Conservation (phyloP, 1,284 basidiomycete genomes). For the Ustilago esculenta region DNA sequence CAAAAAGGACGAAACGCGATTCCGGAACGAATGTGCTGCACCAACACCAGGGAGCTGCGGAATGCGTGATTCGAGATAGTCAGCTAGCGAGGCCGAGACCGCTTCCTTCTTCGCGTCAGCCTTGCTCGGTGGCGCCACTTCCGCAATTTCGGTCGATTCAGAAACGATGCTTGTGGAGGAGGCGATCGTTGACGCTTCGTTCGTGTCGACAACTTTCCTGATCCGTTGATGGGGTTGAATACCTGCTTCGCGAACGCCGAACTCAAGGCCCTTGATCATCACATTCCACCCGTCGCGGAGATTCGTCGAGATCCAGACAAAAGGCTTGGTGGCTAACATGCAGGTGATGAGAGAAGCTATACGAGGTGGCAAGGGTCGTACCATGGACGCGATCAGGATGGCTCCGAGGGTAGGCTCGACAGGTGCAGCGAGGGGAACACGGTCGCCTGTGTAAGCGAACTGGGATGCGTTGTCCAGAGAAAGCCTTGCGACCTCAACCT, state of each 20-base stretch:
- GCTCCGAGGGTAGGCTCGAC: constrained; percentile 24
- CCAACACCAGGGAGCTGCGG: not conserved
- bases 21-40: constrained; percentile 13
- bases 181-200: not conserved
- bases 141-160: constrained; percentile 8
- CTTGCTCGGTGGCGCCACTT: constrained; percentile 18
- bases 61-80: constrained; percentile 18
- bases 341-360: constrained; percentile 9
- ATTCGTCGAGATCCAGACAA: constrained; percentile 32
- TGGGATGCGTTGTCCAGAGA: not conserved
- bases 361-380: constrained; percentile 27
- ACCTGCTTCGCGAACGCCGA: constrained; percentile 34
- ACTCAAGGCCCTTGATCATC: constrained; percentile 41
- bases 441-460: constrained; percentile 30
- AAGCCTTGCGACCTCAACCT: not conserved
- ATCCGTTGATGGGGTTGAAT: constrained; percentile 6
- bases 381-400: constrained; percentile 20
- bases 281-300: constrained; percentile 43
- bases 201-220: not conserved
- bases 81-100: constrained; percentile 9
- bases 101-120: constrained; percentile 14
- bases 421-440: constrained; percentile 6
- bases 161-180: not conserved
- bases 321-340: constrained; percentile 14
- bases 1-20: not conserved